Conservation (phyloP, 1,284 basidiomycete species). For the Somion occarium region DNA sequence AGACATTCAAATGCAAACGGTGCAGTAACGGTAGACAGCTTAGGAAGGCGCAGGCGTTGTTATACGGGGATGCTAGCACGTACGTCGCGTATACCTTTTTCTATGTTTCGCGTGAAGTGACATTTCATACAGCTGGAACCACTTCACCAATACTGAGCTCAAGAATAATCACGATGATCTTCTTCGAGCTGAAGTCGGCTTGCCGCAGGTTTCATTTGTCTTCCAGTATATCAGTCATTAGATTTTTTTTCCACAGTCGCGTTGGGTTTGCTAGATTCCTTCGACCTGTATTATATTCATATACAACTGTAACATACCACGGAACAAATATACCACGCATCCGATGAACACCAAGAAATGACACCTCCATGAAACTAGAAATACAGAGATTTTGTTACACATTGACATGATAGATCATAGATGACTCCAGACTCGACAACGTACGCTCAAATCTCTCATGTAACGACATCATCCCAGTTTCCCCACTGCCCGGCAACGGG, state of each 20-base stretch:
- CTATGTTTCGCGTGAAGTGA: slow-evolving; percentile 5
- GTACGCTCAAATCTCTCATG: slow-evolving; percentile 25
- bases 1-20: slow-evolving; percentile 96
- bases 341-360: too few species aligned
- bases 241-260: slow-evolving; percentile 1
- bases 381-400: neutral
- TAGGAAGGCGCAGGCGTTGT: slow-evolving; percentile 78
- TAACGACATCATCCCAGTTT: slow-evolving; percentile 59
- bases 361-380: neutral
- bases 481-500: slow-evolving; percentile 63
- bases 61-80: slow-evolving; percentile 98
- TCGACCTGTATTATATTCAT: slow-evolving; percentile 6
- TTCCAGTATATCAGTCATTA: slow-evolving; percentile 89
- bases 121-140: slow-evolving; percentile 81
- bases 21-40: slow-evolving; percentile 87
- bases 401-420: too few species aligned
- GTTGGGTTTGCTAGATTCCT: neutral
- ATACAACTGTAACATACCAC: neutral
- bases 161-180: slow-evolving; percentile 95
- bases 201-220: slow-evolving; percentile 85
- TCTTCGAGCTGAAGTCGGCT: slow-evolving; percentile 83
- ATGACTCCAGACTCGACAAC: too few species aligned
- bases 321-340: neutral
- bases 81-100: slow-evolving; percentile 42
- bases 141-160: slow-evolving; percentile 86